phyloP scores from a whole-genome alignment of 2,329 filamentous ascomycete species.

The Calonectria montana region DNA sequence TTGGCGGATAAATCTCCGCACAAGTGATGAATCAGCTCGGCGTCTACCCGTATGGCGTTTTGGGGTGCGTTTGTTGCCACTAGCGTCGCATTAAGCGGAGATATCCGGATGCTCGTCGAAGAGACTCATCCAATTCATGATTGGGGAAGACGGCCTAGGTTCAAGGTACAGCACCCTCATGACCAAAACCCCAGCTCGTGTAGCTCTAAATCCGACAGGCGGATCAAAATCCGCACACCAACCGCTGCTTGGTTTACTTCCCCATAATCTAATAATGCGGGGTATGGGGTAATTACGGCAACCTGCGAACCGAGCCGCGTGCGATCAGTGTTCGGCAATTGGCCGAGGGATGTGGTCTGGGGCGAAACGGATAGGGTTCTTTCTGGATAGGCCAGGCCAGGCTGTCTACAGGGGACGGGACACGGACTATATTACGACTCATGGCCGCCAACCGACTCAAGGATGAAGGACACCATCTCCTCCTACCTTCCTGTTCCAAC shows the following conservation, averaged over 20 bases:
- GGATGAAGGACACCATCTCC: not conserved
- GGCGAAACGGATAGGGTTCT: not conserved
- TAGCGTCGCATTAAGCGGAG: not conserved
- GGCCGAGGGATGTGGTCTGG: not conserved
- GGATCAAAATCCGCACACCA: constrained; percentile 16
- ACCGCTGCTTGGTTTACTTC: not conserved
- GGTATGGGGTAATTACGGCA: constrained; percentile 14
- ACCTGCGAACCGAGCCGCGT: not conserved
- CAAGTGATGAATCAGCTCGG: not conserved
- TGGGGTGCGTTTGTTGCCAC: not conserved
- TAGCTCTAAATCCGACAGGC: not conserved
- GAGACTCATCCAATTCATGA: not conserved
- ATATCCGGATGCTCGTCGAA: not conserved
- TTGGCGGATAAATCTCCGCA: constrained; percentile 7
- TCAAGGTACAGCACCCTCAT: not conserved
- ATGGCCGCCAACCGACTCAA: not conserved
- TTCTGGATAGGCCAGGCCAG: not conserved
- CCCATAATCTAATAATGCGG: constrained; percentile 4
- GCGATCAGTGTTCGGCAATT: constrained; percentile 9
- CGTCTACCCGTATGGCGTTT: not conserved
- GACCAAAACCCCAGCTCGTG: not conserved
- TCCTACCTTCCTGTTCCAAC: not conserved
- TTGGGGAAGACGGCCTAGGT: not conserved
- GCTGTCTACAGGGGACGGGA: not conserved
- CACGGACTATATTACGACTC: constrained; percentile 11